phyloP scores from a whole-genome alignment of 2,329 filamentous ascomycete species.

The Escovopsis sp. region DNA sequence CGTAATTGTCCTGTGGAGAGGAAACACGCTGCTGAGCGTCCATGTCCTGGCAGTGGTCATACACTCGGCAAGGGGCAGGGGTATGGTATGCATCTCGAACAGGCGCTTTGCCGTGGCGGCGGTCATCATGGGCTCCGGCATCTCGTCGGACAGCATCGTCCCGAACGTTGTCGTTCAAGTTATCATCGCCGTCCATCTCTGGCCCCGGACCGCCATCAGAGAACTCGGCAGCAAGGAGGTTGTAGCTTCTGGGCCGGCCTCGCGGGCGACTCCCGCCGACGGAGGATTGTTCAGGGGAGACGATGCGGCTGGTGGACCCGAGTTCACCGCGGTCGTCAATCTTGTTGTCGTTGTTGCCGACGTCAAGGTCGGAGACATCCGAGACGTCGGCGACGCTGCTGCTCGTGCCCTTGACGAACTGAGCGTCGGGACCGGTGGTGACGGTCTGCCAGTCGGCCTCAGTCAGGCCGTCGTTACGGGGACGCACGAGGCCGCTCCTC shows the following conservation, averaged over 20 bases:
- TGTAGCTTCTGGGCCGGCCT: background rate
- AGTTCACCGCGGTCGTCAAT: background rate
- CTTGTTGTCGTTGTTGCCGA: too few relatives aligned
- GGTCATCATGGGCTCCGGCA: too few relatives aligned
- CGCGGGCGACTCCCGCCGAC: background rate
- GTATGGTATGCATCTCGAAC: too few relatives aligned
- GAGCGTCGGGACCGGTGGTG: constrained; percentile 17
- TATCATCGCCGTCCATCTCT: background rate
- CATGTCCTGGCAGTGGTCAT: too few relatives aligned
- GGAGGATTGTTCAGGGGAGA: background rate
- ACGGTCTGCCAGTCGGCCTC: constrained; percentile 24
- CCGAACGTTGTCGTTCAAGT: too few relatives aligned
- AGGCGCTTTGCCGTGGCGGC: too few relatives aligned
- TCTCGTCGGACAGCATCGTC: too few relatives aligned
- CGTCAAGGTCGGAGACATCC: constrained; percentile 15
- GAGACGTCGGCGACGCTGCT: constrained; percentile 33
- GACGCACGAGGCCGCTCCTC: constrained; percentile 4
- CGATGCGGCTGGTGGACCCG: background rate
- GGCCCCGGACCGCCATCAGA: background rate
- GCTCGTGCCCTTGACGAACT: constrained; percentile 18
- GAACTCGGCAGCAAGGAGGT: background rate
- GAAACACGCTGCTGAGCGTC: too few relatives aligned
- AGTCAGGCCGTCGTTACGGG: constrained; percentile 7
- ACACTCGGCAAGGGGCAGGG: too few relatives aligned
- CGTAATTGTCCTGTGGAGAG: too few relatives aligned